A percentile compares a stretch with the other conserved stretches of the same genome.
Conservation (phyloP, 306 rosid genomes). For the Morella rubra region DNA sequence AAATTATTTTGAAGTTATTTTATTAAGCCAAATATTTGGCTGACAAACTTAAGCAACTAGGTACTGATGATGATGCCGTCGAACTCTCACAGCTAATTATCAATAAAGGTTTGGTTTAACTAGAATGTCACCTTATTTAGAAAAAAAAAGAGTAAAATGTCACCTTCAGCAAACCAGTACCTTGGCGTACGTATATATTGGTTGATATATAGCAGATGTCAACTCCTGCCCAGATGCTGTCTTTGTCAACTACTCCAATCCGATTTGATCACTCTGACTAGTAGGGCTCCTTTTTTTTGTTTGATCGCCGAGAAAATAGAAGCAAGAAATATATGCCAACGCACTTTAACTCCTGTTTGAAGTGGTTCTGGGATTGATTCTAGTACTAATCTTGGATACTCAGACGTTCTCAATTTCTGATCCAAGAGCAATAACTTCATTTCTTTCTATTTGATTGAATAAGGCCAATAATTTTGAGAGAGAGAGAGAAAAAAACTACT, state of each 20-base stretch:
- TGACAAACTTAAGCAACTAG: slow-evolving; percentile 19
- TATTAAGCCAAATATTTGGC: too few species aligned
- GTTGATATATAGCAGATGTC: slow-evolving; percentile 16
- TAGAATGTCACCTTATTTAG: too few species aligned
- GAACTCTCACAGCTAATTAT: slow-evolving; percentile 18
- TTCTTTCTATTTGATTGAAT: too few species aligned
- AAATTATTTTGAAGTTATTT: too few species aligned
- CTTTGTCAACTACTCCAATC: slow-evolving; percentile 3
- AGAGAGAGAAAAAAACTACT: too few species aligned
- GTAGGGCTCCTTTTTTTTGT: background rate
- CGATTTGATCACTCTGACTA: background rate
- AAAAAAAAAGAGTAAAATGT: too few species aligned
- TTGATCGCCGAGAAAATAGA: background rate
- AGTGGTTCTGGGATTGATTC: too few species aligned
- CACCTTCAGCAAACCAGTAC: slow-evolving; percentile 6
- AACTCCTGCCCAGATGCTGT: slow-evolving; percentile 9
- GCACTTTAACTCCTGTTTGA: too few species aligned
- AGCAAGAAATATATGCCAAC: background rate
- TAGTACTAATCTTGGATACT: too few species aligned
- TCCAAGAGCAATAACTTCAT: background rate
- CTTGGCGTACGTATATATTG: background rate
- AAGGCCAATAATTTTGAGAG: too few species aligned
- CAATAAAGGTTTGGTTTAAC: slow-evolving; percentile 12
- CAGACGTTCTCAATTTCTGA: background rate
- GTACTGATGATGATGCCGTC: background rate